Conservation (phyloP, 2,329 filamentous ascomycete genomes). For the Trichoderma arundinaceum region DNA sequence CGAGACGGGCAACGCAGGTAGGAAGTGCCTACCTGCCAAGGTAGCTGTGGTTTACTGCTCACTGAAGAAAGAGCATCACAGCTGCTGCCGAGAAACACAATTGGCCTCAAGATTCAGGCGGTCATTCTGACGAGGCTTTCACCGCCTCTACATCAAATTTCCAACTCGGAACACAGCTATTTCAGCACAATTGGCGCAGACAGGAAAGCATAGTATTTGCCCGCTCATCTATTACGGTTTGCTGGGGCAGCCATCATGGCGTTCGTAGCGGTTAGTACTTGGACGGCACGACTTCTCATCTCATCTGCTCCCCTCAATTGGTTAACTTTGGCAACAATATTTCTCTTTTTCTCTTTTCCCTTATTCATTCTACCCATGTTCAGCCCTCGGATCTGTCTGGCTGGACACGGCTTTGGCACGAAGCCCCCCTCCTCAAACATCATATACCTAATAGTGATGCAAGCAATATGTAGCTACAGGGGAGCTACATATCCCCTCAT, state of each 20-base stretch:
- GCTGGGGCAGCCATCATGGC: background rate
- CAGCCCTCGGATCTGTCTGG: background rate
- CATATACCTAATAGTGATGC: slow-evolving; percentile 7
- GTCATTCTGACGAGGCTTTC: background rate
- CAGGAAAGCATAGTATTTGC: background rate
- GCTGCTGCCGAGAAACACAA: background rate
- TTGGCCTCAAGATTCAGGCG: background rate
- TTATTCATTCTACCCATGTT: background rate
- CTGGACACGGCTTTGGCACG: background rate
- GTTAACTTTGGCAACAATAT: too few relatives aligned
- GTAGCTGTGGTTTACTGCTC: background rate
- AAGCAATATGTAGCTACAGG: slow-evolving; percentile 10
- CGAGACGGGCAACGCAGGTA: too few relatives aligned
- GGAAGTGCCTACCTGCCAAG: too few relatives aligned
- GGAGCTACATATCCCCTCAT: slow-evolving; percentile 1
- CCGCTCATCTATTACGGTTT: slow-evolving; percentile 12
- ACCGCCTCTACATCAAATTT: background rate
- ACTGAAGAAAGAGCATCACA: slow-evolving; percentile 1
- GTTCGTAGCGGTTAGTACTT: background rate
- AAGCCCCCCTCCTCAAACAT: background rate
- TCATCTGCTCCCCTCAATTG: background rate
- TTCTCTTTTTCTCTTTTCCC: background rate
- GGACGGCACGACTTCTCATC: background rate
- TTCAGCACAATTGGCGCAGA: background rate
- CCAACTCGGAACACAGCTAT: background rate